A percentile compares a stretch with the other conserved stretches of the same genome.
phyloP scores from a whole-genome alignment of 1,284 basidiomycete genomes.

The Cronartium quercuum region DNA sequence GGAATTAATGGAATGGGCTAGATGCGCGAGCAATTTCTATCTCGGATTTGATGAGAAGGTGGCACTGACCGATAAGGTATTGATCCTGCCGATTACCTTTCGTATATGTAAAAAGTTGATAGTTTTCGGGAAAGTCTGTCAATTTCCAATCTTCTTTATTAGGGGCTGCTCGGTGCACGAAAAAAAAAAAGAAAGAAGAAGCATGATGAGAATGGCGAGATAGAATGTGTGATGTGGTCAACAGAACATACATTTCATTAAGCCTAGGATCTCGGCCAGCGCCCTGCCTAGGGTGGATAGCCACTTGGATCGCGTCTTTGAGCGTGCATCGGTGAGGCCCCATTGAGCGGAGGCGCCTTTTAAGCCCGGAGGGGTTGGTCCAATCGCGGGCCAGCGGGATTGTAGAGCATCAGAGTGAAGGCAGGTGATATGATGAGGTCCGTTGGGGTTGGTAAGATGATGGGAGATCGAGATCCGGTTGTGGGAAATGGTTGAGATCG shows the following conservation, averaged over 20 bases:
- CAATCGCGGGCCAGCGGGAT: background rate
- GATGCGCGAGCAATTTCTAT: too few species aligned
- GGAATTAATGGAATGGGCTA: background rate
- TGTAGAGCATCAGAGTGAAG: background rate
- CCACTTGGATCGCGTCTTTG: constrained; percentile 5
- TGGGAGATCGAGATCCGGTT: background rate
- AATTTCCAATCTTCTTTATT: constrained; percentile 18
- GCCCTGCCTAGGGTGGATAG: constrained; percentile 17
- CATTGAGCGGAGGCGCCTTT: background rate
- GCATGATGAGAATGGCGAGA: background rate
- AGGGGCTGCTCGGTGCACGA: background rate
- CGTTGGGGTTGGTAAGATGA: background rate
- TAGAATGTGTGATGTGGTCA: background rate
- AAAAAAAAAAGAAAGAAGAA: background rate
- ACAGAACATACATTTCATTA: constrained; percentile 9
- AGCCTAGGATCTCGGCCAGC: constrained; percentile 10
- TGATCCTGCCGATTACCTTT: constrained; percentile 5
- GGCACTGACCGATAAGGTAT: constrained; percentile 21
- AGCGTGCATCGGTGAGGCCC: background rate
- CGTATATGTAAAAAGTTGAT: constrained; percentile 27
- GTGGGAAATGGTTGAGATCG: background rate
- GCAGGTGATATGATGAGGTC: constrained; percentile 5
- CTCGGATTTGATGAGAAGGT: background rate
- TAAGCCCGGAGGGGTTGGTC: background rate
- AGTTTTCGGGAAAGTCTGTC: constrained; percentile 15